Percentiles rank a stretch among this genome's conserved stretches.
These are phyloP conservation scores for Colletotrichum spaethianum DNA, from an alignment of 2,329 filamentous ascomycete species.

Conservation along the genomic window DNA sequence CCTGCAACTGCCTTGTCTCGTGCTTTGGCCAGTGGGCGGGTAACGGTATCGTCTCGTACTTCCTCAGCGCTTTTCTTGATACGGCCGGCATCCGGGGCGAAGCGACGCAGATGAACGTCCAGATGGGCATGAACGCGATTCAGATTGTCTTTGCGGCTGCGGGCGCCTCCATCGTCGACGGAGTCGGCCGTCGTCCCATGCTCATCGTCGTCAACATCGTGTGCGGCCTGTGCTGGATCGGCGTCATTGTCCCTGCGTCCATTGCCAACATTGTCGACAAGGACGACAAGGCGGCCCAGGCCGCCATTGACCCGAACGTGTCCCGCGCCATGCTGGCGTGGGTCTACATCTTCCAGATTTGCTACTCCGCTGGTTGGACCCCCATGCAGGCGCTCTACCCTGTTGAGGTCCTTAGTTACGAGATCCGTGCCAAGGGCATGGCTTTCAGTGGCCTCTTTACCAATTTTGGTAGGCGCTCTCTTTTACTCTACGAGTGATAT, in stretches of 20 bases:
- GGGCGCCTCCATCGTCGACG: constrained; percentile 64
- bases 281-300: constrained; percentile 40
- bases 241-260: constrained; percentile 61
- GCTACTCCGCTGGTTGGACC: constrained; percentile 61
- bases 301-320: constrained; percentile 47
- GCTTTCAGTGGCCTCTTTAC: constrained; percentile 54
- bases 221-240: constrained; percentile 64
- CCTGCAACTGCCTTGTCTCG: constrained; percentile 58
- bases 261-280: constrained; percentile 51
- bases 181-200: constrained; percentile 65
- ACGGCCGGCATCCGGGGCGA: constrained; percentile 62
- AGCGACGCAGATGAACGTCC: constrained; percentile 61
- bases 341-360: constrained; percentile 65
- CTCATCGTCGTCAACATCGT: constrained; percentile 62
- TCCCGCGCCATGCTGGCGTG: constrained; percentile 63
- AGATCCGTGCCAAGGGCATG: constrained; percentile 70
- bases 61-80: constrained; percentile 63
- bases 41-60: constrained; percentile 62
- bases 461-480: constrained; percentile 12
- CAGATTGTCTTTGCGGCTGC: constrained; percentile 63
- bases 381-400: constrained; percentile 61
- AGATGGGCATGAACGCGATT: constrained; percentile 62
- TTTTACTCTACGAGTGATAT: neutral
- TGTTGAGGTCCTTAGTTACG: constrained; percentile 67
- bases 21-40: constrained; percentile 64